Evolutionary conservation across 202 grass and related monocot genomes (phyloP).

Genomic region (Setaria italica): DNA sequence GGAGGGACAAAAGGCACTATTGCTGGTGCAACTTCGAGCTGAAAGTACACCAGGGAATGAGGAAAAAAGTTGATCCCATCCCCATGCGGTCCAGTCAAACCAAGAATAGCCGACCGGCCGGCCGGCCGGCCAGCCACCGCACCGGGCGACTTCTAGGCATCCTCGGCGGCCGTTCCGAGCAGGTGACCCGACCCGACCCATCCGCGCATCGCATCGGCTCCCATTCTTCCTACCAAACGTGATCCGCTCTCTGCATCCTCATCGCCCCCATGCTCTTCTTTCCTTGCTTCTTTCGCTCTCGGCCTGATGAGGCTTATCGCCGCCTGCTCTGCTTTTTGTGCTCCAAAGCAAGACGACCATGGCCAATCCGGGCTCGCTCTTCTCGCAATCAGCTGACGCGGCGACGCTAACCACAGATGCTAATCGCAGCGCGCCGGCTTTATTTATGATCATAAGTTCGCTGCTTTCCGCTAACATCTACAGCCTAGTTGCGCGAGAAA

Average conservation of each 20-base stretch:
- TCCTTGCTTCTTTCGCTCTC: background rate
- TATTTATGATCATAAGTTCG: background rate
- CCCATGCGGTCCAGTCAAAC: conserved; percentile 26
- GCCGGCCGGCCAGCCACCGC: background rate
- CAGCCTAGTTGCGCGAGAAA: conserved; percentile 16
- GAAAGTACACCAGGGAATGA: background rate
- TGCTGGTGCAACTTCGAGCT: conserved; percentile 25
- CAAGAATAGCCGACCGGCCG: background rate
- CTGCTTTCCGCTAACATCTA: background rate
- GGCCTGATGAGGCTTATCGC: background rate
- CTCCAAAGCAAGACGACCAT: background rate
- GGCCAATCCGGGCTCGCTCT: conserved; percentile 5
- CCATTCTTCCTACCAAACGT: conserved; percentile 31
- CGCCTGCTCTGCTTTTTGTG: background rate
- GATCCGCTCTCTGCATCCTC: background rate
- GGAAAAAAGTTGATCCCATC: background rate
- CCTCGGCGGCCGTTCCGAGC: conserved; percentile 4
- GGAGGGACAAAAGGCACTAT: background rate
- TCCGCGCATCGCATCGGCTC: background rate
- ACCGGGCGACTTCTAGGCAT: background rate
- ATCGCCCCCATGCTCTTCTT: background rate
- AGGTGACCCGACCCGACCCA: background rate
- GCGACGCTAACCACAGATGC: conserved; percentile 2
- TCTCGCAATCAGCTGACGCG: background rate
- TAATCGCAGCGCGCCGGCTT: background rate